These are phyloP conservation scores for Talaromyces rugulosus DNA, from an alignment of 2,329 filamentous ascomycete species.

Conservation along the genomic window DNA sequence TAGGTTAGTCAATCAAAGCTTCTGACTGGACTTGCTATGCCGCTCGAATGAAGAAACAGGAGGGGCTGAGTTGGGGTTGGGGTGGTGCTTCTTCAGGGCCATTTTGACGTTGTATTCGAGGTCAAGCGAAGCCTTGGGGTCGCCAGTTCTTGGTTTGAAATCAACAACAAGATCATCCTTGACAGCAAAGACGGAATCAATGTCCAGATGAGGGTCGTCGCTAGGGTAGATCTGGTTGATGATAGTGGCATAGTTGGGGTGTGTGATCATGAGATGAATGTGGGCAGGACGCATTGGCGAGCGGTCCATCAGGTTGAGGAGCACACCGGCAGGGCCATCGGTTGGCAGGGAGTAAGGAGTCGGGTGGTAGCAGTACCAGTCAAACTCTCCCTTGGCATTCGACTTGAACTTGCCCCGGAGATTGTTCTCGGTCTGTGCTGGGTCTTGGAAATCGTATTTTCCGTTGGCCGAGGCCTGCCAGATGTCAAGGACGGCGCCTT, in stretches of 20 bases:
- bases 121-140: constrained; percentile 54
- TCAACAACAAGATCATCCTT: constrained; percentile 58
- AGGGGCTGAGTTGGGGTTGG: constrained; percentile 35
- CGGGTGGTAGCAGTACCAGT: constrained; percentile 71
- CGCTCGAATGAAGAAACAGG: constrained; percentile 37
- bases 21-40: constrained; percentile 19
- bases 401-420: constrained; percentile 71
- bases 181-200: constrained; percentile 59
- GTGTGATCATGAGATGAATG: constrained; percentile 56
- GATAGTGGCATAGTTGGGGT: constrained; percentile 53
- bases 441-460: constrained; percentile 73
- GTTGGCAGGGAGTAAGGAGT: constrained; percentile 69
- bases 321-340: constrained; percentile 54
- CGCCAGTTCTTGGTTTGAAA: constrained; percentile 49
- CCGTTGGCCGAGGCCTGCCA: constrained; percentile 74
- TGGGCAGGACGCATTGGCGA: constrained; percentile 60
- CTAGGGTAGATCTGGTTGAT: constrained; percentile 58
- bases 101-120: constrained; percentile 56
- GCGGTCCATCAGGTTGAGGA: constrained; percentile 53
- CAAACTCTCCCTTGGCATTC: constrained; percentile 65
- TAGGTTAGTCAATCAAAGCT: not conserved
- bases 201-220: constrained; percentile 55
- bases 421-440: constrained; percentile 68
- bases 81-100: constrained; percentile 27
- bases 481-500: constrained; percentile 68